Percentiles rank a stretch among this genome's conserved stretches.
Evolutionary conservation across 1,284 basidiomycete genomes (phyloP).

Genomic region (Serendipita sp.): DNA sequence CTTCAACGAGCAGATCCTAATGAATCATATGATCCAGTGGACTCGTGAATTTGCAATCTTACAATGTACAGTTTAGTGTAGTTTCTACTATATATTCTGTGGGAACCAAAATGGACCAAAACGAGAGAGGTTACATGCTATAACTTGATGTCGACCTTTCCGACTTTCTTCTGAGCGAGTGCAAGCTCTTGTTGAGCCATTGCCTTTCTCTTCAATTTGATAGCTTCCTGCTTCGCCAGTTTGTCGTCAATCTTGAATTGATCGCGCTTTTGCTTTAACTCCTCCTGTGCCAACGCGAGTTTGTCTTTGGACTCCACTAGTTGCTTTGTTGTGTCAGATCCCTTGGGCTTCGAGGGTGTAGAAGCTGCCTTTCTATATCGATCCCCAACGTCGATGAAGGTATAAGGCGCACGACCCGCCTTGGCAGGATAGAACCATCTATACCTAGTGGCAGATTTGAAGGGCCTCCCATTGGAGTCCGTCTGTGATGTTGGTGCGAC

Average conservation of each 20-base stretch:
- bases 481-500: neutral
- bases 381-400: conserved; percentile 1
- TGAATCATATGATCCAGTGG: neutral
- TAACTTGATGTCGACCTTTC: neutral
- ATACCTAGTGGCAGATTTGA: neutral
- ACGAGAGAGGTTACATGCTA: neutral
- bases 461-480: neutral
- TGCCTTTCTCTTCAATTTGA: neutral
- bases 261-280: neutral
- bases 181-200: neutral
- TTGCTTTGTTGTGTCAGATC: neutral
- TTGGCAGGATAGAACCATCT: conserved; percentile 1
- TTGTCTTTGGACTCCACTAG: neutral
- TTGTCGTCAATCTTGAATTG: neutral
- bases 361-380: neutral
- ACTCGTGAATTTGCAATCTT: neutral
- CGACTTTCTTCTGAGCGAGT: neutral
- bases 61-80: neutral
- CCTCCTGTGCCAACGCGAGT: neutral
- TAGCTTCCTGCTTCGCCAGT: neutral
- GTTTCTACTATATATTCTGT: neutral
- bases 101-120: neutral
- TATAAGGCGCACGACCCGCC: neutral
- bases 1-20: neutral
- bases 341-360: neutral